Evolutionary conservation across 1,284 basidiomycete genomes (phyloP).

Genomic region (Apiotrichum siamense): DNA sequence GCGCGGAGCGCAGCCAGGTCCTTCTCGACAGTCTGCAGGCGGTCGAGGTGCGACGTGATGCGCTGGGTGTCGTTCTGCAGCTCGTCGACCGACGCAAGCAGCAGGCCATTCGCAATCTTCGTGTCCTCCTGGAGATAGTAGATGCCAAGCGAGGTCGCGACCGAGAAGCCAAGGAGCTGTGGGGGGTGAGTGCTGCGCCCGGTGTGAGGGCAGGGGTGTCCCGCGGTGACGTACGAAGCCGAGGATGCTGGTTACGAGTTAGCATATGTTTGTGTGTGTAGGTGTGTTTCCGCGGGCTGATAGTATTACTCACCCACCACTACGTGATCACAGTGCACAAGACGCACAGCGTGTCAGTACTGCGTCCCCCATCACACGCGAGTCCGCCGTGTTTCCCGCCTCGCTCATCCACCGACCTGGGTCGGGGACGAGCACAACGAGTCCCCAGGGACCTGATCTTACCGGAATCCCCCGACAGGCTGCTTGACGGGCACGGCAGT

Average conservation of each 20-base stretch:
- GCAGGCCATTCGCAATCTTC: constrained; percentile 70
- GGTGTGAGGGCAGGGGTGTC: not conserved
- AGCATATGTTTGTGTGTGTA: not conserved
- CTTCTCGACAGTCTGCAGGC: constrained; percentile 82
- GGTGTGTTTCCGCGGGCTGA: no score
- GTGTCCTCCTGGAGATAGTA: constrained; percentile 87
- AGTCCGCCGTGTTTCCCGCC: not conserved
- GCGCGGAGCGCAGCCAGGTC: constrained; percentile 71
- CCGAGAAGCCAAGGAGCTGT: constrained; percentile 54
- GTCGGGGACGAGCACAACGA: no score
- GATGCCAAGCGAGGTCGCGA: constrained; percentile 56
- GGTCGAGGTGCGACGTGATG: constrained; percentile 75
- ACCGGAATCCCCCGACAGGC: constrained; percentile 71
- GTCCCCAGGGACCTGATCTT: no score
- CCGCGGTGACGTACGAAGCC: constrained; percentile 59
- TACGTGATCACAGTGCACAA: no score
- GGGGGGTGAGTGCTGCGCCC: constrained; percentile 55
- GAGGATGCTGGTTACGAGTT: constrained; percentile 57
- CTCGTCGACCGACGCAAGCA: constrained; percentile 81
- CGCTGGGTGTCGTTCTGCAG: constrained; percentile 72
- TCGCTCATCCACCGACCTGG: not conserved
- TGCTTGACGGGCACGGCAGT: constrained; percentile 55
- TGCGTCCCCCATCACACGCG: no score
- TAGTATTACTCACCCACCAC: constrained; percentile 61
- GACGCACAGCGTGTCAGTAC: no score